Evolutionary conservation across 2,329 filamentous ascomycete genomes (phyloP), one percentile per base, ranked within the genome.

Genomic region (Xylariaceae sp.): DNA sequence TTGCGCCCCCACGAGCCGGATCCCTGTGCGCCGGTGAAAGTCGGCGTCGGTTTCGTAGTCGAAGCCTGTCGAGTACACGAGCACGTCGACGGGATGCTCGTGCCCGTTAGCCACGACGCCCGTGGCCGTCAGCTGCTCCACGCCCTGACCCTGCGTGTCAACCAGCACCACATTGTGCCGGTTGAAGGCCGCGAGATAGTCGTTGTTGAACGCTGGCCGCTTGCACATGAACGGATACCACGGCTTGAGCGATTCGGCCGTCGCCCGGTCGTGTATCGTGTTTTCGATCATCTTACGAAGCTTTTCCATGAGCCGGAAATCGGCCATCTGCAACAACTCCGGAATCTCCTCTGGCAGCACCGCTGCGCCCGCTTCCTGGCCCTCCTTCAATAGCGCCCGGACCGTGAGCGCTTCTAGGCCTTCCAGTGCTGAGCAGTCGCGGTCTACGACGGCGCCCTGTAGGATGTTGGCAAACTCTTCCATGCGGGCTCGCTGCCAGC

Each of bases 191-290:
- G 9, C 34, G 4, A 49, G 12, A 16, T 49, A 49, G 34, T 31
- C 26, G 26, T 50, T 50, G n/a, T 40, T 34, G 6, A 50, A 50
- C 11, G 47, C 34, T 2, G 47, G 36, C 17, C 47, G 36, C 36
- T 49, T 49, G 46, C 46, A 49, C 46, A 49, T 49, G 34, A 49
- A 49, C 6, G 46, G 17, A 8, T 49, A 49, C 46, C 46, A 49
- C 14, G 46, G 46, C 34, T 49, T 49, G 8, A 49, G 46, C 34
- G 17, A 39, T 9, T 49, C 46, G 6, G 46, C 46, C 9, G 46
- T 49, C 8, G 14, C n/a, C 21, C 31, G 39, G 16, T 49, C 34
- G 4, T 49, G 9, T 3, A 49, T 34, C 7, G 14, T 29, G 2
- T 16, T 8, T 4, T 33, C 47, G 26, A 50, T 33, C 3, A 21